Evolutionary conservation across 148 eudicot species (phyloP).

Genomic region (Chenopodium formosanum): DNA sequence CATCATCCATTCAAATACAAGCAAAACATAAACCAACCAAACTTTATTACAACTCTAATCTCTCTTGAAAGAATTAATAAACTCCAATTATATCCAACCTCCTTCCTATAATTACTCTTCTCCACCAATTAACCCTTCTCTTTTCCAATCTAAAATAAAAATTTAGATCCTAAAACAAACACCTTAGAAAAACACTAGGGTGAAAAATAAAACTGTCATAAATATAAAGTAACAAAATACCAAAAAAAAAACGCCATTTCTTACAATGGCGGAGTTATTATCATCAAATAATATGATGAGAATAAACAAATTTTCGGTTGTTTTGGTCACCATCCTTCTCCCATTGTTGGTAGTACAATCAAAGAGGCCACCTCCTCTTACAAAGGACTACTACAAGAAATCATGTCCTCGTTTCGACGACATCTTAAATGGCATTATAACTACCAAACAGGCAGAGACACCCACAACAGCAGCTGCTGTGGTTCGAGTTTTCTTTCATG

Average conservation of each 20-base stretch:
- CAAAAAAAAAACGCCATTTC: conserved; percentile 19
- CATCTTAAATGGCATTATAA: conserved; percentile 30
- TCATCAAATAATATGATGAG: conserved; percentile 1
- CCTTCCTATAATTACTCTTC: conserved; percentile 32
- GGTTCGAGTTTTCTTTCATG: conserved; percentile 60
- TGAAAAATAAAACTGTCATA: background rate
- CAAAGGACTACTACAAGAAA: conserved; percentile 43
- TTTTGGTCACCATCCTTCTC: conserved; percentile 19
- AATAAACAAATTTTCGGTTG: background rate
- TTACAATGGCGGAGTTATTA: conserved; percentile 25
- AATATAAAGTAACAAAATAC: background rate
- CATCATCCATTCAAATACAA: background rate
- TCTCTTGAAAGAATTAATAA: background rate
- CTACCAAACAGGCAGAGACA: conserved; percentile 37
- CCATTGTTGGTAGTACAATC: conserved; percentile 12
- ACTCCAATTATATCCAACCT: conserved; percentile 19
- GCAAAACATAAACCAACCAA: background rate
- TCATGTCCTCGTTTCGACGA: conserved; percentile 45
- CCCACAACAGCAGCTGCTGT: conserved; percentile 55
- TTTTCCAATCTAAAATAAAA: background rate
- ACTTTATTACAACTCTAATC: conserved; percentile 17
- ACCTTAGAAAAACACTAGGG: background rate
- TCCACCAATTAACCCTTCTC: conserved; percentile 22
- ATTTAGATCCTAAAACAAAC: background rate
- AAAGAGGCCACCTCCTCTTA: conserved; percentile 6